Evolutionary conservation across 495 filamentous ascomycete genomes (phyloP).

Genomic region (Geoglossum glabrum): DNA sequence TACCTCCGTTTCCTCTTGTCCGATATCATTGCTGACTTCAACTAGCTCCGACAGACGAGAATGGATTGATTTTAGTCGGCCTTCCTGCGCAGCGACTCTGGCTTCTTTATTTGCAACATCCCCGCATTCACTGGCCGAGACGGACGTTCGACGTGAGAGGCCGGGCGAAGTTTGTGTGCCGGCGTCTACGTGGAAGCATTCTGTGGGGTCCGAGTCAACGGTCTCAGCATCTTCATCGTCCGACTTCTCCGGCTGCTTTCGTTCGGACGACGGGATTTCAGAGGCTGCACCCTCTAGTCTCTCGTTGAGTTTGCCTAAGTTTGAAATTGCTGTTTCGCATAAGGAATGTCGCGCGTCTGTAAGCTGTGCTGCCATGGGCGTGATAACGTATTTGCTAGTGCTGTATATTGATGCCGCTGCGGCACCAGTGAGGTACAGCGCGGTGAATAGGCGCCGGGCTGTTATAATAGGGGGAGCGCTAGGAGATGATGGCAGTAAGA

Average conservation of each 20-base stretch:
- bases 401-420: slow-evolving; percentile 59
- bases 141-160: slow-evolving; percentile 19
- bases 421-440: slow-evolving; percentile 55
- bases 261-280: slow-evolving; percentile 25
- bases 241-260: slow-evolving; percentile 6
- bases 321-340: slow-evolving; percentile 37
- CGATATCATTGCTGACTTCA: slow-evolving; percentile 18
- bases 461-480: slow-evolving; percentile 68
- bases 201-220: slow-evolving; percentile 45
- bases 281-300: slow-evolving; percentile 56
- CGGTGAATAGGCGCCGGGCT: slow-evolving; percentile 48
- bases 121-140: slow-evolving; percentile 8
- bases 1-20: slow-evolving; percentile 21
- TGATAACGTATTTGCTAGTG: slow-evolving; percentile 56
- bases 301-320: slow-evolving; percentile 48
- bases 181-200: slow-evolving; percentile 79
- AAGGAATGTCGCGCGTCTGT: slow-evolving; percentile 65
- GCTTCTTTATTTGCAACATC: slow-evolving; percentile 6
- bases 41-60: slow-evolving; percentile 17
- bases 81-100: neutral
- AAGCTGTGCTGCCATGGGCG: slow-evolving; percentile 61
- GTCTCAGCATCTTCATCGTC: slow-evolving; percentile 11
- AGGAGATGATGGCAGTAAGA: slow-evolving; percentile 40
- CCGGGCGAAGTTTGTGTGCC: slow-evolving; percentile 63
- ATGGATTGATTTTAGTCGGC: neutral